Evolutionary conservation across 2,329 filamentous ascomycete genomes (phyloP).

Genomic region (Didymellaceae sp.): DNA sequence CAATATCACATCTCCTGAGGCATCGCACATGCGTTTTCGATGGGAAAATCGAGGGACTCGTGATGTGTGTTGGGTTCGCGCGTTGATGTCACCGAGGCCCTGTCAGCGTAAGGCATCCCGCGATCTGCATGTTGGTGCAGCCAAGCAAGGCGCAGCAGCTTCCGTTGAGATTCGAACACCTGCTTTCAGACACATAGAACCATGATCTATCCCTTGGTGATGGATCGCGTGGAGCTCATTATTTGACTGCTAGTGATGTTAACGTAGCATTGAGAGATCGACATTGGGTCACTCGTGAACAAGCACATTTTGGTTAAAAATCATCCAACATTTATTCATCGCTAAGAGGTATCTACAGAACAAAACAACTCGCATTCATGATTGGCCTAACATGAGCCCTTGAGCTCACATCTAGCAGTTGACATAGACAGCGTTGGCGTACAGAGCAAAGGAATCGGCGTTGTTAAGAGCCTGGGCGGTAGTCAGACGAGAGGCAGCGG

Average conservation of each 20-base stretch:
- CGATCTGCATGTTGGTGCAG: background rate
- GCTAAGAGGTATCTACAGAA: constrained; percentile 12
- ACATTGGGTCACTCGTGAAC: no score
- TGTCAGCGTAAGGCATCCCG: constrained; percentile 9
- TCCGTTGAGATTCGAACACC: background rate
- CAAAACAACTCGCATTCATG: background rate
- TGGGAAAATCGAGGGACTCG: background rate
- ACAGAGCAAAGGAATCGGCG: constrained; percentile 67
- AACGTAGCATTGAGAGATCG: no score
- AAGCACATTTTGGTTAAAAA: no score
- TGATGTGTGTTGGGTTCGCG: background rate
- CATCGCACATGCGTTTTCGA: background rate
- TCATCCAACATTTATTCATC: constrained; percentile 4
- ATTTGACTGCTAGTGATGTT: no score
- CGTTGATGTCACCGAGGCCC: constrained; percentile 5
- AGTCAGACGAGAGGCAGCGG: constrained; percentile 54
- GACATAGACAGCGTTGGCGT: constrained; percentile 53
- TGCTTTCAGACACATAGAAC: background rate
- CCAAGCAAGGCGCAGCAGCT: constrained; percentile 16
- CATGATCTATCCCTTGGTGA: no score
- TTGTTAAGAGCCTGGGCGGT: constrained; percentile 63
- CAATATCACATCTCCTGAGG: background rate
- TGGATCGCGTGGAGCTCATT: no score
- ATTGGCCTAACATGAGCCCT: background rate
- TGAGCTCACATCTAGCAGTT: constrained; percentile 30